A percentile compares a stretch with the other conserved stretches of the same genome.
These are phyloP conservation scores for Fraxinus dipetala DNA, from an alignment of 305 asterid species.

Conservation along the genomic window DNA sequence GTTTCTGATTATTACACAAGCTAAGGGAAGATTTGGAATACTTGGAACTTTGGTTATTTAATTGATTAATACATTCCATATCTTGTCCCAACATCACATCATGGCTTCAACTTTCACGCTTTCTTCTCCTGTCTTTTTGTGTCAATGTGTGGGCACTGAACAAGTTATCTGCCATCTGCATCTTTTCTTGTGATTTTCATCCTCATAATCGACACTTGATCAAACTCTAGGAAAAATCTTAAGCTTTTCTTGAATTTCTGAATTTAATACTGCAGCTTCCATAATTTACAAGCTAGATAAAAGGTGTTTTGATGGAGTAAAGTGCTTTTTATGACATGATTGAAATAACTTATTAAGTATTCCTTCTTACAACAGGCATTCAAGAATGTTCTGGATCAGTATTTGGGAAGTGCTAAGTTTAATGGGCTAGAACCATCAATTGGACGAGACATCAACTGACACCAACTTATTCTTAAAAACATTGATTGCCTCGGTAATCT, in stretches of 20 bases:
- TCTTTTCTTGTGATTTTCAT: neutral
- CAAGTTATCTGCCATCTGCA: neutral
- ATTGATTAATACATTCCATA: neutral
- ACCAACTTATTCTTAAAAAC: conserved; percentile 14
- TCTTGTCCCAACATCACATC: neutral
- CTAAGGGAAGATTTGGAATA: neutral
- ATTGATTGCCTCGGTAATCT: conserved; percentile 18
- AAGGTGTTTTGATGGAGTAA: conserved; percentile 1
- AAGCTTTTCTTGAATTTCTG: conserved; percentile 6
- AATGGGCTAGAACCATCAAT: conserved; percentile 40
- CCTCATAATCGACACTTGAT: conserved; percentile 3
- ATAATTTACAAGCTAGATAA: neutral
- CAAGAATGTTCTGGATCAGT: conserved; percentile 68
- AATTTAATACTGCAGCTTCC: neutral
- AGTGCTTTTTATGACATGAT: conserved; percentile 7
- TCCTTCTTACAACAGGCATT: conserved; percentile 66
- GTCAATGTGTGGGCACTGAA: neutral
- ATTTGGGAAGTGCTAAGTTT: conserved; percentile 52
- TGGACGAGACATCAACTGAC: conserved; percentile 35
- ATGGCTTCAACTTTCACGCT: neutral
- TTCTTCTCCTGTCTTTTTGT: neutral
- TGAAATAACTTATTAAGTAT: conserved; percentile 10
- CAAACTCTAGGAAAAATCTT: neutral
- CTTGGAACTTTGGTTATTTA: neutral
- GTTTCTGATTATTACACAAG: neutral